Conservation (phyloP, 768 basidiomycete species). For the Boletus tylopilopsis region DNA sequence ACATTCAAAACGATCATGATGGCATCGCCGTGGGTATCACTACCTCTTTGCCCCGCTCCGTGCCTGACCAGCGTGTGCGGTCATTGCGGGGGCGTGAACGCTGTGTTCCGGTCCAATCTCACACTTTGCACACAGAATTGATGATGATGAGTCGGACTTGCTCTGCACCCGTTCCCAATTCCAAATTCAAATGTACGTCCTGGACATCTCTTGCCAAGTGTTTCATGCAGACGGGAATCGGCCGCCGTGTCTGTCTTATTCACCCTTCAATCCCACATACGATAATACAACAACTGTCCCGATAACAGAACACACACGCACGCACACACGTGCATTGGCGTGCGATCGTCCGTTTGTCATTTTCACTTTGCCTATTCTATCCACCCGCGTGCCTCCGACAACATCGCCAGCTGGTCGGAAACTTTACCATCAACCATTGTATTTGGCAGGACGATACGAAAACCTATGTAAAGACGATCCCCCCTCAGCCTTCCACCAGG, state of each 20-base stretch:
- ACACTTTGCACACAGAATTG: not conserved
- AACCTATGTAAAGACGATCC: conserved; percentile 7
- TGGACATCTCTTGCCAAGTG: not conserved
- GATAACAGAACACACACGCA: not conserved
- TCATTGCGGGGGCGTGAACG: conserved; percentile 7
- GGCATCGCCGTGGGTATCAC: conserved; percentile 4
- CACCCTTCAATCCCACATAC: not conserved
- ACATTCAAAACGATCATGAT: not conserved
- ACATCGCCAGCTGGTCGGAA: conserved; percentile 15
- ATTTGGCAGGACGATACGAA: not conserved
- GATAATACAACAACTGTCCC: not conserved
- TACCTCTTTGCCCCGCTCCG: not conserved
- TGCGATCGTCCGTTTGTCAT: not conserved
- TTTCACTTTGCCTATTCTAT: not conserved
- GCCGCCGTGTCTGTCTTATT: conserved; percentile 7
- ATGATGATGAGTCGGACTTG: conserved; percentile 2
- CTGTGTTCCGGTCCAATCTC: not conserved
- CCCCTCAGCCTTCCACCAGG: not conserved
- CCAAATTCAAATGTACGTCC: conserved; percentile 2
- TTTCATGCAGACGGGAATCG: conserved; percentile 13
- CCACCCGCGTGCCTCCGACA: not conserved
- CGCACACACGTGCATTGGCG: not conserved
- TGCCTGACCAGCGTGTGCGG: conserved; percentile 5
- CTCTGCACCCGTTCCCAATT: conserved; percentile 1
- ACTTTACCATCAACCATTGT: conserved; percentile 1